phyloP scores from a whole-genome alignment of 257 asterid genomes.

The Rehmannia glutinosa region DNA sequence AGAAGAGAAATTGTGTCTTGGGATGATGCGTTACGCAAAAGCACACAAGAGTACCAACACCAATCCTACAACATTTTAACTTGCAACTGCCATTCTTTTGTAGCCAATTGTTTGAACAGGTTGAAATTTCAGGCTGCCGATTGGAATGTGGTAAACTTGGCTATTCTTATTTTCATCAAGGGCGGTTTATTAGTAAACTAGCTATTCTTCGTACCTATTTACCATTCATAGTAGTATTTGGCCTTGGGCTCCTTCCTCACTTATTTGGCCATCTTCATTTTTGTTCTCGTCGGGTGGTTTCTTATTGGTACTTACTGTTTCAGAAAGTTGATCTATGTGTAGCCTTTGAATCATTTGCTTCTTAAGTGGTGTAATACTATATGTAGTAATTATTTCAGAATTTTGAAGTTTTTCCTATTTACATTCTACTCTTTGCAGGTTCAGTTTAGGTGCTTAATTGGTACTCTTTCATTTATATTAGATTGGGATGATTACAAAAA shows the following conservation, averaged over 20 bases:
- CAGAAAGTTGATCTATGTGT: conserved; percentile 63
- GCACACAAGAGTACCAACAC: conserved; percentile 89
- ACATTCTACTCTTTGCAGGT: too few relatives aligned
- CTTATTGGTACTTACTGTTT: conserved; percentile 66
- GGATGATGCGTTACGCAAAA: conserved; percentile 73
- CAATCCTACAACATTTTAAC: conserved; percentile 81
- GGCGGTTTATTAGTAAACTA: conserved; percentile 65
- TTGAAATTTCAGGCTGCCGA: conserved; percentile 62
- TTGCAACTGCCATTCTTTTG: conserved; percentile 97
- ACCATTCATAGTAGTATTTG: conserved; percentile 54
- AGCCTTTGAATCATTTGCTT: conserved; percentile 17
- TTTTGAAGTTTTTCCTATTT: neutral
- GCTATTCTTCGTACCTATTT: conserved; percentile 53
- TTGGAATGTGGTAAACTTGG: conserved; percentile 91
- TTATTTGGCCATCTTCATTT: conserved; percentile 46
- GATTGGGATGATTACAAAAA: too few relatives aligned
- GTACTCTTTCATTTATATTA: too few relatives aligned
- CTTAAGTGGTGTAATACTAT: neutral
- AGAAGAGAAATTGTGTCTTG: conserved; percentile 40
- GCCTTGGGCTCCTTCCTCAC: conserved; percentile 53
- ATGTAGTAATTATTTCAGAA: too few relatives aligned
- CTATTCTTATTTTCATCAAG: conserved; percentile 58
- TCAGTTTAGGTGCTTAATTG: too few relatives aligned
- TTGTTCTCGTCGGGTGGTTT: conserved; percentile 79
- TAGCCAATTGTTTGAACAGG: conserved; percentile 85